phyloP scores from a whole-genome alignment of 106 monocot genomes.

The Dendrobium nobile region DNA sequence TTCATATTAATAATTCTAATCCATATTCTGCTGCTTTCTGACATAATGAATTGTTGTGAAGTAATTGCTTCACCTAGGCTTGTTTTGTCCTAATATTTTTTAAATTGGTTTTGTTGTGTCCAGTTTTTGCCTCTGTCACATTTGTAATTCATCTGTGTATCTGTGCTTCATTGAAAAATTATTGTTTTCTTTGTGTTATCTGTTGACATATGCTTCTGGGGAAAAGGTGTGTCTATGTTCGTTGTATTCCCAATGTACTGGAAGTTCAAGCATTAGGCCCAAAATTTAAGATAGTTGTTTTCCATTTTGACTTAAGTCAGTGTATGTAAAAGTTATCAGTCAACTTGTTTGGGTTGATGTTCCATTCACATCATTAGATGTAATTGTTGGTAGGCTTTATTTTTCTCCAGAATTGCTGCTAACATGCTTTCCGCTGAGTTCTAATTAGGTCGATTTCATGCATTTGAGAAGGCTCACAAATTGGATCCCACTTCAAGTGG shows the following conservation, averaged over 20 bases:
- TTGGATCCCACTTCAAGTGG: constrained; percentile 79
- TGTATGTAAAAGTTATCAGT: neutral
- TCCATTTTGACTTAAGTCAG: neutral
- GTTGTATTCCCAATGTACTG: neutral
- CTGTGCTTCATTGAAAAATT: neutral
- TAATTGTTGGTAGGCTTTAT: neutral
- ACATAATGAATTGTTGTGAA: neutral
- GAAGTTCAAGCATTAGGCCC: neutral
- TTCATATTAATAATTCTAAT: neutral
- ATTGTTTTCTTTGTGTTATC: neutral
- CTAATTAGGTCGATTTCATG: constrained; percentile 79
- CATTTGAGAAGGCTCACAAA: constrained; percentile 81
- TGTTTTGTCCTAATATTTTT: neutral
- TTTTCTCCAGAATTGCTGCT: neutral
- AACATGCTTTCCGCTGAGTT: neutral
- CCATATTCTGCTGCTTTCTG: neutral
- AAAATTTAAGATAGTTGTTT: neutral
- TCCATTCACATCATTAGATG: neutral
- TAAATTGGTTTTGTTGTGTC: neutral
- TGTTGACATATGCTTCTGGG: neutral
- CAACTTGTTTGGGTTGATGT: neutral
- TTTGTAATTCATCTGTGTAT: neutral
- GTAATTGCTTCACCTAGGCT: neutral
- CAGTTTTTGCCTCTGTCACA: neutral
- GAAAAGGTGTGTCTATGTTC: neutral